Evolutionary conservation across 192 early-diverging fungal genomes (phyloP), one percentile per base, ranked within the genome.

Genomic region (Backusella sp.): DNA sequence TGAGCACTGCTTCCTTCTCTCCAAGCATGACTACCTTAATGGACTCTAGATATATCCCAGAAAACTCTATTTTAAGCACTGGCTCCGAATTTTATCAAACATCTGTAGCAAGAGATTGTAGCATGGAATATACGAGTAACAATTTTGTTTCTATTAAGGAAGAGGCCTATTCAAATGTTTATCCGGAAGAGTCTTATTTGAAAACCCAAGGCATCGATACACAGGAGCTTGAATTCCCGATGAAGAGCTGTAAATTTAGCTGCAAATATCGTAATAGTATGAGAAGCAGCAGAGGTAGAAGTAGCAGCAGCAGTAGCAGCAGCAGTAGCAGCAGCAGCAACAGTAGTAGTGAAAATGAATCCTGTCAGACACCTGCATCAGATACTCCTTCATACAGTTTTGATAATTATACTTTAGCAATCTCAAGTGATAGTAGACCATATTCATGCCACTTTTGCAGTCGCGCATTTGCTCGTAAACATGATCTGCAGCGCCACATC

Each of bases 401-500:
- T 62, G 56, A 62, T 62, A 62, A 62, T 28, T 62, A 62, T 62
- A 62, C 56, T 23, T 62, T 62, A 62, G 56, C 56, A 62, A 14
- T 28, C 56, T 62, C 56, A 62, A 62, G 56, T 62, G 56, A 62
- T 62, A 62, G 2, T 62, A 23, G 9, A 32, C 41, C 37, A 2
- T 30, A 72, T 49, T 32, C 65, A 42, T 74, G 73, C 34, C 37
- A 37, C 28, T 65, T 67, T 46, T 74, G 73, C 46, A 67, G 15
- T 42, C 56, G 62, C n/a, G 23, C 73, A 12, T 74, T 74, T 44
- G 23, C 59, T 14, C 59, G 73, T 32, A 62, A 65, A 66, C 42
- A 74, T 74, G 73, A 74, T 66, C 26, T 74, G 17, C 17, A 26
- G n/a, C 34, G 73, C 6, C 73, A 74, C 44, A 28, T 41, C 17